Evolutionary conservation across 2,329 filamentous ascomycete species (phyloP).

Genomic region (Thielaviopsis ethacetica): DNA sequence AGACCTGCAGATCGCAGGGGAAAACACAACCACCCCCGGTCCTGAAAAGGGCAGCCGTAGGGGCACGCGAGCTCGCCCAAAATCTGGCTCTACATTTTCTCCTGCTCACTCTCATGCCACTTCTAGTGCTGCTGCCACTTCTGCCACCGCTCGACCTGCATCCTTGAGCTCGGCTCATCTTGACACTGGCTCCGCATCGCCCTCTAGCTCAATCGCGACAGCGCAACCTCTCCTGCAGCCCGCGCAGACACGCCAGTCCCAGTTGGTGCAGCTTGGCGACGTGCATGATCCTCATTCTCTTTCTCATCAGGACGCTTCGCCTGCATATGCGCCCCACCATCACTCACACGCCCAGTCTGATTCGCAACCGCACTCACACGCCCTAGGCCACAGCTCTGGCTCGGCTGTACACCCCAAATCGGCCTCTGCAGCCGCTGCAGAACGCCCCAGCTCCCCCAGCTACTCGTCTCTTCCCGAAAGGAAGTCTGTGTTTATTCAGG

Average conservation of each 20-base stretch:
- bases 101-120: too few species aligned
- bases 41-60: neutral
- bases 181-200: neutral
- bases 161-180: neutral
- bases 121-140: too few species aligned
- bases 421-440: neutral
- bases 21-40: slow-evolving; percentile 4
- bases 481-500: neutral
- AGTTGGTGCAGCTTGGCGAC: slow-evolving; percentile 1
- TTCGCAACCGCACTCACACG: neutral
- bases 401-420: neutral
- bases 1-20: slow-evolving; percentile 5
- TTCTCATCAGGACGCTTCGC: neutral
- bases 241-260: neutral
- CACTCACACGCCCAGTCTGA: neutral
- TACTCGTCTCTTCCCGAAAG: neutral
- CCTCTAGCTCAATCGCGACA: neutral
- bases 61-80: slow-evolving; percentile 2
- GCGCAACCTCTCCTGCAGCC: neutral
- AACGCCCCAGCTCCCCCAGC: neutral
- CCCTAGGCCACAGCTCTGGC: neutral
- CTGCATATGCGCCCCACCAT: neutral
- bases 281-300: slow-evolving; percentile 1
- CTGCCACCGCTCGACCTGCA: neutral
- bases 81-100: slow-evolving; percentile 1